Base-by-base conservation (phyloP, 2,329 filamentous ascomycete genomes). In the Ceratocystis diversiconidia region DNA sequence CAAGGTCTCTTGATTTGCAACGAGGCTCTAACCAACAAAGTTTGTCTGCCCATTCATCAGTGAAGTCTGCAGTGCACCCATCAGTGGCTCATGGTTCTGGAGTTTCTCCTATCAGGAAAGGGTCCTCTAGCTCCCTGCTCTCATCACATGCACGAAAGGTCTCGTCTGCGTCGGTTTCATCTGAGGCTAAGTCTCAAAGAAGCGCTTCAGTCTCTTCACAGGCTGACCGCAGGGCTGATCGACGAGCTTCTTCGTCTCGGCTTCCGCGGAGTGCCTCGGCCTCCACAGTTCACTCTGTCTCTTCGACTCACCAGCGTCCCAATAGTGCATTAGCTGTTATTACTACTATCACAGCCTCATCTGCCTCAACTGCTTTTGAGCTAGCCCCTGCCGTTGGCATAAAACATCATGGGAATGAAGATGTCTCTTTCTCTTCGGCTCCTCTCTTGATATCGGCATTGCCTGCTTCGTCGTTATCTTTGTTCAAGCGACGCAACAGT, bases 251-350 rank as follows among this genome's bases (percentile, higher is more conserved):
- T 25, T 62, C 43, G 10, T 48, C 61, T 32, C 41, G 15, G 5
- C 10, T 50, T 6, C 41, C 43, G 12, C 65, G 65, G n/a, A 64
- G 65, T 15, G 52, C 43, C 8, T 66, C 65, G 1, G 19, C 65
- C 28, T 66, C 65, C 12, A 66, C 65, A 12, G 59, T 63, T 41
- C 61, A 63, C 30, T 66, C 65, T 12, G 46, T 41, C 36, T n/a
- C 30, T 15, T 66, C 65, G 8, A 46, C 46, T 17, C 59, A 32
- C 8, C 5, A 30, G n/a, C 64, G 46, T 8, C 64, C 60, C 12
- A 62, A 36, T 19, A 62, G 28, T 30, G 43, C 41, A 44, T 19
- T 62, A 32, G 61, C 43, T 30, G 17, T 32, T 28, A 22, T 44
- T 8, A 19, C 61, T 19, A 8, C 61, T 4, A 25, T 50, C 15